phyloP scores from a whole-genome alignment of 2,329 filamentous ascomycete species.

The Ilyonectria sp. region DNA sequence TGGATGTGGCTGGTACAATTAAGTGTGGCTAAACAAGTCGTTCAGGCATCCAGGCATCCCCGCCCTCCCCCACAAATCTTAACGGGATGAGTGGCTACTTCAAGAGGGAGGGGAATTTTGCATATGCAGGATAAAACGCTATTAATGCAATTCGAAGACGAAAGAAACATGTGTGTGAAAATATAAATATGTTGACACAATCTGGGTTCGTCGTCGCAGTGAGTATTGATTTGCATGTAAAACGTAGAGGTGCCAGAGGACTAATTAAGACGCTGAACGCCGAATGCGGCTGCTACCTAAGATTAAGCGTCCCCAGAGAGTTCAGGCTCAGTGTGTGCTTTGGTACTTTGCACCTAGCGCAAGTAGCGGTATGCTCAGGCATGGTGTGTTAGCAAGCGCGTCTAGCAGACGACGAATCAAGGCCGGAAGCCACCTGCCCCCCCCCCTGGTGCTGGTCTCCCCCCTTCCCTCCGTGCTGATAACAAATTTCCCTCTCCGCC shows the following conservation, averaged over 20 bases:
- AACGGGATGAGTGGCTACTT: background rate
- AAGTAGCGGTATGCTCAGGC: slow-evolving; percentile 25
- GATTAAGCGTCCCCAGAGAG: background rate
- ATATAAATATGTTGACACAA: background rate
- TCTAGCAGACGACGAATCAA: slow-evolving; percentile 34
- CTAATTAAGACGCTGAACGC: background rate
- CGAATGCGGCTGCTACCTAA: background rate
- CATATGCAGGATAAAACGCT: background rate
- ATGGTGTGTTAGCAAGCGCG: slow-evolving; percentile 35
- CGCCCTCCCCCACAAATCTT: background rate
- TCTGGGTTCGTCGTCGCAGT: background rate
- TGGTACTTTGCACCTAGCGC: slow-evolving; percentile 28
- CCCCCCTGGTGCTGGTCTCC: background rate
- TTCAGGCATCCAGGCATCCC: background rate
- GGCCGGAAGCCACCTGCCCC: slow-evolving; percentile 12
- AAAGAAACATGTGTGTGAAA: no score
- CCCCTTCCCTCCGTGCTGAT: slow-evolving; percentile 29
- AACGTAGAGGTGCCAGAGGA: background rate
- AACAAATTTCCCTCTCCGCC: slow-evolving; percentile 31
- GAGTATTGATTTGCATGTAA: background rate
- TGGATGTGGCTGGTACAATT: background rate
- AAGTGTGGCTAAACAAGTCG: background rate
- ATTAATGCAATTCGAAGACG: background rate
- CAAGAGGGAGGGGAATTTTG: background rate
- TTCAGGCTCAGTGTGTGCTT: background rate